Base-by-base conservation (phyloP, 2,329 filamentous ascomycete species). In the Penicillium rolfsii region DNA sequence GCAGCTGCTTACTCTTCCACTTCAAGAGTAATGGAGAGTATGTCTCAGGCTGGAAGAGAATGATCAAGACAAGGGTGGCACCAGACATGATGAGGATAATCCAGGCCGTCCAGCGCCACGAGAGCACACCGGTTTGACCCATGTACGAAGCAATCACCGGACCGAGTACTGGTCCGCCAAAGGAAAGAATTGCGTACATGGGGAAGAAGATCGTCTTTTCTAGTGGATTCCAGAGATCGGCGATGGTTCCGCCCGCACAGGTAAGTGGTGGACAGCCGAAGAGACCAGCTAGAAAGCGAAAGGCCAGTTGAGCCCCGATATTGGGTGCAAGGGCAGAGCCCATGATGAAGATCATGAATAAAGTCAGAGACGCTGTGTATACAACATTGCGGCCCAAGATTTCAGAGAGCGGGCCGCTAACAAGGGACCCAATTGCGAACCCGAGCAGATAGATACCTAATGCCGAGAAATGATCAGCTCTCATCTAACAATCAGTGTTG, bases 201-300 rank as follows among this genome's bases (percentile, higher is more conserved):
- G 82, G 83, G 59, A 85, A 84, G 9, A 78, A 78, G 52, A 79
- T 80, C 0, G 81, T 80, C 52, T 80, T 75, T 64, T 84, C 82
- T 33, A 81, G 71, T 0, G 81, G 77, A 46, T 73, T 75, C 70
- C 80, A 84, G 36, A 84, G 71, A 66, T 84, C 82, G 8, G 75
- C 73, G 4, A 83, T 74, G 0, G 76, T 78, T 3, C 80, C 81
- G 1, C 81, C 81, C 9, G 79, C 80, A 64, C 71, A 83, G 45
- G 75, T 82, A 64, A 76, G 71, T 19, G 75, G 82, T 49, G 76
- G 82, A 64, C 72, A 79, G 61, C 71, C 80, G 56, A 81, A 83
- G 52, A 82, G 69, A 3, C 83, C 82, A 2, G 82, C 79, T 3
- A 85, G 64, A 61, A 82, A 84, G 3, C 82, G 78, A 58, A 83